phyloP scores from a whole-genome alignment of 805 yeast species.

The Myxozyma sirexii region DNA sequence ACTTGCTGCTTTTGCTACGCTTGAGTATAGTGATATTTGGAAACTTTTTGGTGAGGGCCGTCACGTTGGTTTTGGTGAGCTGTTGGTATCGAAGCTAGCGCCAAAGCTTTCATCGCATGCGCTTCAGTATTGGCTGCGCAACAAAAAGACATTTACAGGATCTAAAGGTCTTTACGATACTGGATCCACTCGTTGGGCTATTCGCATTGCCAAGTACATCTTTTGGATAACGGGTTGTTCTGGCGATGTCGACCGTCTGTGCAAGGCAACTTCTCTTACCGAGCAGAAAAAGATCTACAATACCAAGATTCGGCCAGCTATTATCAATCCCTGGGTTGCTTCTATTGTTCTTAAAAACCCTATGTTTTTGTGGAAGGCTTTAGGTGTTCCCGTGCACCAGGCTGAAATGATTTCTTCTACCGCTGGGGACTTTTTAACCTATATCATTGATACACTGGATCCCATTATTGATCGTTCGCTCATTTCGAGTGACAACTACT shows the following conservation, averaged over 20 bases:
- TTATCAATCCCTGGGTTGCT: constrained; percentile 70
- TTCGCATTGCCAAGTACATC: constrained; percentile 64
- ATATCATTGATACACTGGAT: constrained; percentile 76
- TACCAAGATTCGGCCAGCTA: constrained; percentile 61
- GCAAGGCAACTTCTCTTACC: constrained; percentile 58
- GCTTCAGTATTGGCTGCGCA: constrained; percentile 75
- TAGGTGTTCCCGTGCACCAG: constrained; percentile 87
- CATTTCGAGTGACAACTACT: constrained; percentile 72
- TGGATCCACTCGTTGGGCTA: constrained; percentile 86
- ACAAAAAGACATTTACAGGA: constrained; percentile 61
- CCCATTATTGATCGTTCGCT: constrained; percentile 68
- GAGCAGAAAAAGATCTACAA: constrained; percentile 72
- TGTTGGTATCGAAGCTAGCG: constrained; percentile 59
- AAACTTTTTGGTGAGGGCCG: constrained; percentile 74
- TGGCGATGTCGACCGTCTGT: constrained; percentile 56
- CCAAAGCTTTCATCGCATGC: constrained; percentile 79
- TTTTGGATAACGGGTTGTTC: constrained; percentile 60
- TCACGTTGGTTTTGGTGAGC: constrained; percentile 53
- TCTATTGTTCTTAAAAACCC: constrained; percentile 76
- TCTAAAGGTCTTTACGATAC: constrained; percentile 75
- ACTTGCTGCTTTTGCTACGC: constrained; percentile 65
- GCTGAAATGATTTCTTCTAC: constrained; percentile 63
- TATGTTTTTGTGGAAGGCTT: constrained; percentile 82
- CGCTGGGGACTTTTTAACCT: constrained; percentile 60
- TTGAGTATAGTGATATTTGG: constrained; percentile 67